phyloP scores from a whole-genome alignment of 2,329 filamentous ascomycete genomes.

The Aspergillus fumigatus region DNA sequence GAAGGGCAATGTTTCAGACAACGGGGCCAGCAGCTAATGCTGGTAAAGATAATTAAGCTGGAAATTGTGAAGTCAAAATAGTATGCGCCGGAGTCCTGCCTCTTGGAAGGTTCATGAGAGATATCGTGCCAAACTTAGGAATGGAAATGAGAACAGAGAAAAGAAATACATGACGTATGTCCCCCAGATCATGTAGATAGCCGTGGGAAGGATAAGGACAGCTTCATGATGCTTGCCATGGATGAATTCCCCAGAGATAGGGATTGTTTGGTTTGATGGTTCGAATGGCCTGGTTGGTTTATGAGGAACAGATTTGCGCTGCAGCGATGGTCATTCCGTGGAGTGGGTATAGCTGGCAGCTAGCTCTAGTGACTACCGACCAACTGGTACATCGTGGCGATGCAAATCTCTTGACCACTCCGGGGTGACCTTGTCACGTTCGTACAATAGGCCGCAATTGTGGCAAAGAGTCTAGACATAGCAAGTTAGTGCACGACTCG shows the following conservation, averaged over 20 bases:
- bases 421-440: conserved; percentile 79
- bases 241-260: neutral
- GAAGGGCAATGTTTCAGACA: neutral
- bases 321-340: neutral
- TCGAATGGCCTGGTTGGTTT: neutral
- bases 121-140: conserved; percentile 18
- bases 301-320: neutral
- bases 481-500: conserved; percentile 12
- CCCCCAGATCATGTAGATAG: conserved; percentile 6
- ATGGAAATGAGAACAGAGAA: neutral
- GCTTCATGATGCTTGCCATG: neutral
- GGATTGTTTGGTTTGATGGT: neutral
- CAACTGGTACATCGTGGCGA: conserved; percentile 38
- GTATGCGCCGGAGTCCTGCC: conserved; percentile 15
- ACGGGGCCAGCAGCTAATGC: neutral
- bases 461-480: conserved; percentile 71
- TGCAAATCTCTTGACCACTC: conserved; percentile 71
- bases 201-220: neutral
- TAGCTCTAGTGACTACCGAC: conserved; percentile 19
- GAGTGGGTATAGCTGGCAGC: neutral
- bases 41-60: conserved; percentile 1
- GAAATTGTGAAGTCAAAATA: conserved; percentile 5
- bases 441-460: conserved; percentile 86
- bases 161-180: conserved; percentile 14
- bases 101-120: conserved; percentile 20